A percentile compares a stretch with the other conserved stretches of the same genome.
phyloP scores from a whole-genome alignment of 306 rosid species.

The Quercus parvula region DNA sequence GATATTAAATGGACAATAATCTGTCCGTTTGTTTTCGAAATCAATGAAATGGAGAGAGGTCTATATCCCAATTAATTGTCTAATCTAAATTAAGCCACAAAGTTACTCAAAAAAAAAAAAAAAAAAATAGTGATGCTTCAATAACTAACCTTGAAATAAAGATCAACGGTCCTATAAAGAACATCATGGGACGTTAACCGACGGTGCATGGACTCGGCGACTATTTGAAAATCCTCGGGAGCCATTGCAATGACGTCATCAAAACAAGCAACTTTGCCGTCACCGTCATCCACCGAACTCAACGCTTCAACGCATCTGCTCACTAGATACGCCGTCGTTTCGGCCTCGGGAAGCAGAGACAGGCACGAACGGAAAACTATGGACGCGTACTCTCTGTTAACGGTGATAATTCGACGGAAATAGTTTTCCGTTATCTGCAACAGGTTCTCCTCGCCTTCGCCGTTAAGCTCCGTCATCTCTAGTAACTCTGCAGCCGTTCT shows the following conservation, averaged over 20 bases:
- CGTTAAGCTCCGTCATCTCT: conserved; percentile 48
- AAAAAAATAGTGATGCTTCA: background rate
- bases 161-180: conserved; percentile 55
- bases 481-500: conserved; percentile 76
- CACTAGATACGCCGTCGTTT: conserved; percentile 60
- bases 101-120: background rate
- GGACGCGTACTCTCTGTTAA: conserved; percentile 45
- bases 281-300: conserved; percentile 27
- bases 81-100: background rate
- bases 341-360: conserved; percentile 75
- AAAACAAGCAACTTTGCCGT: conserved; percentile 26
- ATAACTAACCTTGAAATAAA: conserved; percentile 58
- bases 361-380: conserved; percentile 68
- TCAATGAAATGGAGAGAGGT: no score
- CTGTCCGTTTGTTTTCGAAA: no score
- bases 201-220: conserved; percentile 42
- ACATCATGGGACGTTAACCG: conserved; percentile 58
- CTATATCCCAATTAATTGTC: background rate
- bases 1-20: no score
- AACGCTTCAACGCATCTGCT: conserved; percentile 70
- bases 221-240: conserved; percentile 53
- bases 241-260: conserved; percentile 40
- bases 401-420: conserved; percentile 44
- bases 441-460: conserved; percentile 37
- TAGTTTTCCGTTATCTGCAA: conserved; percentile 44